Conservation (phyloP, 2,329 filamentous ascomycete species). For the Penicillium sp. region DNA sequence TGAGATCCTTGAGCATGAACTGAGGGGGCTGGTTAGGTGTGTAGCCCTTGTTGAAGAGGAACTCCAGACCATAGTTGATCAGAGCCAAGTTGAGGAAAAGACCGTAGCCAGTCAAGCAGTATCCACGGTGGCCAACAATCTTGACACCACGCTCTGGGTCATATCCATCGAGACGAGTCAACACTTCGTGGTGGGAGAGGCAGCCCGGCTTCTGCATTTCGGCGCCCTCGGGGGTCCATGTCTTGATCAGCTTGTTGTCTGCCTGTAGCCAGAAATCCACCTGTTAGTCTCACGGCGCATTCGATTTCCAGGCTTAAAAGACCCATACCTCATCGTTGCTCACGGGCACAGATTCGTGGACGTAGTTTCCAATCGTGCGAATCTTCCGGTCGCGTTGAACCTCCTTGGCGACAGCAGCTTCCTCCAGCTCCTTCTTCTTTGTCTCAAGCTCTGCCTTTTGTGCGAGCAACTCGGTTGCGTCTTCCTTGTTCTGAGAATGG, state of each 20-base stretch:
- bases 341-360: slow-evolving; percentile 77
- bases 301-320: background rate
- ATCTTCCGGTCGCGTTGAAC: slow-evolving; percentile 65
- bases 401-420: slow-evolving; percentile 67
- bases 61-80: slow-evolving; percentile 89
- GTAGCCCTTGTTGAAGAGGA: slow-evolving; percentile 71
- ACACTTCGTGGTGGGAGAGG: slow-evolving; percentile 90
- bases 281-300: background rate
- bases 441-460: slow-evolving; percentile 70
- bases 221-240: slow-evolving; percentile 70
- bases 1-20: slow-evolving; percentile 90
- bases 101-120: slow-evolving; percentile 83
- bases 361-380: slow-evolving; percentile 78
- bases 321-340: slow-evolving; percentile 63
- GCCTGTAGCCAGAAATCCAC: slow-evolving; percentile 44
- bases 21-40: slow-evolving; percentile 76
- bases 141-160: slow-evolving; percentile 89
- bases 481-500: slow-evolving; percentile 63
- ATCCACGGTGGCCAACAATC: slow-evolving; percentile 86
- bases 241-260: slow-evolving; percentile 67
- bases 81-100: slow-evolving; percentile 86
- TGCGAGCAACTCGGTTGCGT: slow-evolving; percentile 68
- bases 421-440: slow-evolving; percentile 70
- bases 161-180: slow-evolving; percentile 78
- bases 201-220: slow-evolving; percentile 64